phyloP scores from a whole-genome alignment of 2,329 filamentous ascomycete genomes.

The Botrytis aclada region DNA sequence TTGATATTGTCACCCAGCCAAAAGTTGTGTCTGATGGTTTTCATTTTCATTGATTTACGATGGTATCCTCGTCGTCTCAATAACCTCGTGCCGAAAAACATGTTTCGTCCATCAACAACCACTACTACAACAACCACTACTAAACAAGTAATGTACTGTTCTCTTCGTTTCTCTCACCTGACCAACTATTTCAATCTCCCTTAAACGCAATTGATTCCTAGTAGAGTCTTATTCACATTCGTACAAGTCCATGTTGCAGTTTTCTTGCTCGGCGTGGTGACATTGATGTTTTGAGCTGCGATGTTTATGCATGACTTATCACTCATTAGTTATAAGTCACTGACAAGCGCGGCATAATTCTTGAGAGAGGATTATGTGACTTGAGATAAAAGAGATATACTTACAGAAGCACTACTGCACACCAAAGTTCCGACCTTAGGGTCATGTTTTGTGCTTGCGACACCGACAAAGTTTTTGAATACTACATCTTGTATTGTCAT shows the following conservation, averaged over 20 bases:
- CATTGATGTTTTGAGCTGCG: constrained; percentile 43
- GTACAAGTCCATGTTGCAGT: constrained; percentile 43
- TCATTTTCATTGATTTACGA: background rate
- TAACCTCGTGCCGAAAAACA: background rate
- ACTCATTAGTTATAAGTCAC: background rate
- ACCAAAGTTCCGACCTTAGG: constrained; percentile 45
- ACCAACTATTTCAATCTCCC: no score
- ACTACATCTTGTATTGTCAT: constrained; percentile 52
- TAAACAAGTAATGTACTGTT: background rate
- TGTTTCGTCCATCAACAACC: background rate
- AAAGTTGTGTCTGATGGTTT: background rate
- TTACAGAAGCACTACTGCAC: constrained; percentile 44
- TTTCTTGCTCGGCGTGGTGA: constrained; percentile 46
- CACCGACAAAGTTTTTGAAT: constrained; percentile 40
- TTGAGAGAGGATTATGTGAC: background rate
- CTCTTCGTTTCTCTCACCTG: background rate
- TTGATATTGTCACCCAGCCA: background rate
- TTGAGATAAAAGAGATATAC: background rate
- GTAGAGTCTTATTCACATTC: constrained; percentile 39
- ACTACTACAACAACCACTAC: background rate
- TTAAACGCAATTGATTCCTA: constrained; percentile 13
- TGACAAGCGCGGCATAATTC: background rate
- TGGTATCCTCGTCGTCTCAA: background rate
- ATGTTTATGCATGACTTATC: constrained; percentile 43
- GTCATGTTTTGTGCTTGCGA: constrained; percentile 47